These are phyloP conservation scores for Phialemonium atrogriseum DNA, from an alignment of 2,329 filamentous ascomycete species.

Conservation along the genomic window DNA sequence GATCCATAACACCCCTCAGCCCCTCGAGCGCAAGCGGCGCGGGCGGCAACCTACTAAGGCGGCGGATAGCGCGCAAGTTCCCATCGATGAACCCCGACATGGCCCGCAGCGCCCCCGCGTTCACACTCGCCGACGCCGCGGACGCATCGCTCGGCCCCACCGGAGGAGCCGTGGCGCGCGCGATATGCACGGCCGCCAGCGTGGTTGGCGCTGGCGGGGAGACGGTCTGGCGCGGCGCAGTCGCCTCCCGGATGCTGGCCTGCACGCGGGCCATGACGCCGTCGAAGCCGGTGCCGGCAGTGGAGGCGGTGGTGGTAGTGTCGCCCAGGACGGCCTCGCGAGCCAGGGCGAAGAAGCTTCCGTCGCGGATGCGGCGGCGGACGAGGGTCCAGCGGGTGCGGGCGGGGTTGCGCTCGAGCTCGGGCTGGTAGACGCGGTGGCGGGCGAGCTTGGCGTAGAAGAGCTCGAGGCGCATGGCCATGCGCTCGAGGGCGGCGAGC, in stretches of 20 bases:
- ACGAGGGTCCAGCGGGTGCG: slow-evolving; percentile 44
- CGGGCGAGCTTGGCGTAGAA: slow-evolving; percentile 43
- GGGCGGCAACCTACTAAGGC: too few relatives aligned
- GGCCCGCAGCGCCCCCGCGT: too few relatives aligned
- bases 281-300: slow-evolving; percentile 10
- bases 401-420: slow-evolving; percentile 43
- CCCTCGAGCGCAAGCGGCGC: too few relatives aligned
- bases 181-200: too few relatives aligned
- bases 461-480: slow-evolving; percentile 40
- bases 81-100: slow-evolving; percentile 1
- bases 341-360: slow-evolving; percentile 42
- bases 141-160: too few relatives aligned
- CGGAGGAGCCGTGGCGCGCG: too few relatives aligned
- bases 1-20: too few relatives aligned
- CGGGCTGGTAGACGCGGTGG: slow-evolving; percentile 40
- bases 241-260: too few relatives aligned
- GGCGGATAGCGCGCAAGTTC: slow-evolving; percentile 2
- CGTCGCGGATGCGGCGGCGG: slow-evolving; percentile 37
- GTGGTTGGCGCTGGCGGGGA: too few relatives aligned
- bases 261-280: slow-evolving; percentile 1
- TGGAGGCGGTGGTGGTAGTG: slow-evolving; percentile 15
- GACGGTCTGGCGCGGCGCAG: too few relatives aligned
- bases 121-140: too few relatives aligned
- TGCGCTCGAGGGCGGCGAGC: slow-evolving; percentile 42
- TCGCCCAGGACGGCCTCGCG: slow-evolving; percentile 23